phyloP scores from a whole-genome alignment of 768 basidiomycete species.

The Peribolospora kevripleyi region DNA sequence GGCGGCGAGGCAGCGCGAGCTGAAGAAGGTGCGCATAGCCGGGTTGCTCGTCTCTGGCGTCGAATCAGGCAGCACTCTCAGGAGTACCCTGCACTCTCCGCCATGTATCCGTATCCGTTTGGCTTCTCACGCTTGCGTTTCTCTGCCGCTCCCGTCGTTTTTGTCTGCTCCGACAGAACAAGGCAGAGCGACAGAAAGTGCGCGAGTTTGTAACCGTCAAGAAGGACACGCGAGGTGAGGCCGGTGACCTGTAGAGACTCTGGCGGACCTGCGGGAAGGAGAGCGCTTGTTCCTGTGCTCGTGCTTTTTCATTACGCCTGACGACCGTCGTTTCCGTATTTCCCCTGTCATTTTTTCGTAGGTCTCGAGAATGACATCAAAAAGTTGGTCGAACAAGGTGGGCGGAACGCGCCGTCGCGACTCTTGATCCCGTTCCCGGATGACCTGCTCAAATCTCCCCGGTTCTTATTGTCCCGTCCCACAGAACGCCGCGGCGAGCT shows the following conservation, averaged over 20 bases:
- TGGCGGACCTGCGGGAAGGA: background rate
- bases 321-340: background rate
- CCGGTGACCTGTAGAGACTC: background rate
- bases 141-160: background rate
- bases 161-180: constrained; percentile 40
- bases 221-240: constrained; percentile 63
- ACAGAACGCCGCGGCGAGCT: constrained; percentile 11
- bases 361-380: constrained; percentile 59
- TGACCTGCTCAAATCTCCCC: constrained; percentile 23
- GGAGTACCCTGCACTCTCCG: no score
- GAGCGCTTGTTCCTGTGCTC: background rate
- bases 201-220: constrained; percentile 80
- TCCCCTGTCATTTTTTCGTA: constrained; percentile 16
- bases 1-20: no score
- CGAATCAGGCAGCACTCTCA: no score
- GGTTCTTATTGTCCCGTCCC: background rate
- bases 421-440: constrained; percentile 29
- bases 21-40: no score
- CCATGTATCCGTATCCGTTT: no score
- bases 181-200: constrained; percentile 50
- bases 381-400: constrained; percentile 14
- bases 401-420: background rate
- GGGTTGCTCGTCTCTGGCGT: no score
- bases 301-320: background rate
- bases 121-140: constrained; percentile 17